Evolutionary conservation across 805 yeast species (phyloP).

Genomic region (Spathaspora sp.): DNA sequence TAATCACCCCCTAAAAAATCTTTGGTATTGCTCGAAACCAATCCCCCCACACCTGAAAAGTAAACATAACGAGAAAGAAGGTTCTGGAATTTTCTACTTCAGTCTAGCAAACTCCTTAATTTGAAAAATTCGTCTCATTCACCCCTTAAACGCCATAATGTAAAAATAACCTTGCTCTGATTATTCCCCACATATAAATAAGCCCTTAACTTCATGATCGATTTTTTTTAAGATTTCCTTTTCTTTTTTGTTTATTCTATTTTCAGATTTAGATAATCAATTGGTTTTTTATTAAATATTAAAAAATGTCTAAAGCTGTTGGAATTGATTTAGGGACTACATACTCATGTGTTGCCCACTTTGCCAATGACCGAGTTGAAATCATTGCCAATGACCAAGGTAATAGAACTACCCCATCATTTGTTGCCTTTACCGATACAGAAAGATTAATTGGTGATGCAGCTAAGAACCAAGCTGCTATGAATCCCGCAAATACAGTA

Average conservation of each 20-base stretch:
- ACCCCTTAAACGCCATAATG: not conserved
- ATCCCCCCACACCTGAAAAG: not conserved
- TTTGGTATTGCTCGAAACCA: not conserved
- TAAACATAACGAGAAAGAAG: not conserved
- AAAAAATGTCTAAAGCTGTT: slow-evolving; percentile 32
- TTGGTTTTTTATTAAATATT: not conserved
- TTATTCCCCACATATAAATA: not conserved
- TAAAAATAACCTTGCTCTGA: not conserved
- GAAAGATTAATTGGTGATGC: slow-evolving; percentile 97
- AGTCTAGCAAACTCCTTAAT: not conserved
- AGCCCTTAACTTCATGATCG: not conserved
- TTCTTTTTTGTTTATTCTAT: not conserved
- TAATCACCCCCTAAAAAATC: not conserved
- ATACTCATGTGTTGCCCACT: slow-evolving; percentile 88
- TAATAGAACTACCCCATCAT: slow-evolving; percentile 96
- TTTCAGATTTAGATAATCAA: not conserved
- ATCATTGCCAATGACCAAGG: slow-evolving; percentile 97
- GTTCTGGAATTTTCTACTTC: not conserved
- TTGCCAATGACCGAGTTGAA: slow-evolving; percentile 78
- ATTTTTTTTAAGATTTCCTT: not conserved
- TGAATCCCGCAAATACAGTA: slow-evolving; percentile 91
- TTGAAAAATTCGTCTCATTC: not conserved
- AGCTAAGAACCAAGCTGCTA: slow-evolving; percentile 97
- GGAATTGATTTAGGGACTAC: slow-evolving; percentile 98
- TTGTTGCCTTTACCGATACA: slow-evolving; percentile 92